Evolutionary conservation across 306 rosid genomes (phyloP).

Genomic region (Oemleria cerasiformis): DNA sequence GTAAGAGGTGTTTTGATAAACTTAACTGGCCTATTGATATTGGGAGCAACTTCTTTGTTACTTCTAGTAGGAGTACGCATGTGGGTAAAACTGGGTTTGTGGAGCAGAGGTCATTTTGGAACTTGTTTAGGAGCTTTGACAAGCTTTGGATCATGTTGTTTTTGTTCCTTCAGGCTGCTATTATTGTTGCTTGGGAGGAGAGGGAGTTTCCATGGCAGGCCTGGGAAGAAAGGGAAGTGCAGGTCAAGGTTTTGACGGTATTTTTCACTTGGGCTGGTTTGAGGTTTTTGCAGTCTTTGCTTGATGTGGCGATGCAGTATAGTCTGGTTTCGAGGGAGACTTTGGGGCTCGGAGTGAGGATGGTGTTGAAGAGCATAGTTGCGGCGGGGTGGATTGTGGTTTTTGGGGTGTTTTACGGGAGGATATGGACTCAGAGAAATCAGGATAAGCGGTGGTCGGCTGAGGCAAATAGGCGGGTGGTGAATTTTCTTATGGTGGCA

Average conservation of each 20-base stretch:
- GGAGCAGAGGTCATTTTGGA: slow-evolving; percentile 91
- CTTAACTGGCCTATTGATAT: slow-evolving; percentile 82
- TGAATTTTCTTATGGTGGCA: slow-evolving; percentile 60
- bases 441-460: slow-evolving; percentile 58
- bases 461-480: slow-evolving; percentile 52
- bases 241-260: slow-evolving; percentile 59
- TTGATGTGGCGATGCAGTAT: slow-evolving; percentile 74
- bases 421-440: slow-evolving; percentile 74
- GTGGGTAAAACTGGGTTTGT: slow-evolving; percentile 95
- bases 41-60: slow-evolving; percentile 69
- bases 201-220: slow-evolving; percentile 14
- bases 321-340: slow-evolving; percentile 85
- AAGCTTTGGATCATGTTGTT: slow-evolving; percentile 82
- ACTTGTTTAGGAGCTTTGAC: slow-evolving; percentile 77
- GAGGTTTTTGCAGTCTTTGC: slow-evolving; percentile 73
- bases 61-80: slow-evolving; percentile 48
- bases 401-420: slow-evolving; percentile 62
- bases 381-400: slow-evolving; percentile 67
- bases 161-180: slow-evolving; percentile 78
- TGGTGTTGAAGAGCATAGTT: slow-evolving; percentile 66
- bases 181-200: slow-evolving; percentile 78
- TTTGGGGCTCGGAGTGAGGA: slow-evolving; percentile 59
- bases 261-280: slow-evolving; percentile 81
- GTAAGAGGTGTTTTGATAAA: slow-evolving; percentile 77
- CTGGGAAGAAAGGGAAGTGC: slow-evolving; percentile 40